These are phyloP conservation scores for Fusarium sp. DNA, from an alignment of 2,329 filamentous ascomycete species.

Conservation along the genomic window DNA sequence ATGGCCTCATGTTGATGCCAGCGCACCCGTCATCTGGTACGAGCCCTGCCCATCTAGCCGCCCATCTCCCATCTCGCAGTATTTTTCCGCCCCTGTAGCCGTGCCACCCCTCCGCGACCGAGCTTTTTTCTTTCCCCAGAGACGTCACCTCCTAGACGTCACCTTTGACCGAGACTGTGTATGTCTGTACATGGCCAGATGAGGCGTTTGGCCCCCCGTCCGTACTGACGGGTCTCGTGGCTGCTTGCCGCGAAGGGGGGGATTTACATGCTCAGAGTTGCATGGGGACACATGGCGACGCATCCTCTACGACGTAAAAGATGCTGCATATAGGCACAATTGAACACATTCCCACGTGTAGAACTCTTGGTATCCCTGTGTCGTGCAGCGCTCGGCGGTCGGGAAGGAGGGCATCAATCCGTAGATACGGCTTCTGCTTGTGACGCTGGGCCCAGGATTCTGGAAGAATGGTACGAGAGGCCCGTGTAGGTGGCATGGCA, in stretches of 20 bases:
- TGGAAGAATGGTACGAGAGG: slow-evolving; percentile 8
- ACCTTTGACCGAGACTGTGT: neutral
- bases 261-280: neutral
- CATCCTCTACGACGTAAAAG: slow-evolving; percentile 16
- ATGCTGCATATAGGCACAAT: slow-evolving; percentile 13
- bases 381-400: neutral
- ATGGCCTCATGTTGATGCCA: slow-evolving; percentile 29
- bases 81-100: slow-evolving; percentile 2
- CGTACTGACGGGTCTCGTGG: slow-evolving; percentile 12
- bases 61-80: slow-evolving; percentile 1
- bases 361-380: neutral
- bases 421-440: neutral
- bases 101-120: slow-evolving; percentile 5
- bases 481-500: neutral
- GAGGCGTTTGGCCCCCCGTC: slow-evolving; percentile 12
- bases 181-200: neutral
- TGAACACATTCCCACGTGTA: slow-evolving; percentile 14
- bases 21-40: slow-evolving; percentile 16
- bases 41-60: slow-evolving; percentile 14
- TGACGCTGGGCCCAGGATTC: neutral
- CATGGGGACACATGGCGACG: slow-evolving; percentile 26
- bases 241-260: neutral
- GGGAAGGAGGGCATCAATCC: neutral
- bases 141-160: neutral
- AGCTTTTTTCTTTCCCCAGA: neutral